Base-by-base conservation (phyloP, 495 filamentous ascomycete genomes). In the Aspergillus campestris region DNA sequence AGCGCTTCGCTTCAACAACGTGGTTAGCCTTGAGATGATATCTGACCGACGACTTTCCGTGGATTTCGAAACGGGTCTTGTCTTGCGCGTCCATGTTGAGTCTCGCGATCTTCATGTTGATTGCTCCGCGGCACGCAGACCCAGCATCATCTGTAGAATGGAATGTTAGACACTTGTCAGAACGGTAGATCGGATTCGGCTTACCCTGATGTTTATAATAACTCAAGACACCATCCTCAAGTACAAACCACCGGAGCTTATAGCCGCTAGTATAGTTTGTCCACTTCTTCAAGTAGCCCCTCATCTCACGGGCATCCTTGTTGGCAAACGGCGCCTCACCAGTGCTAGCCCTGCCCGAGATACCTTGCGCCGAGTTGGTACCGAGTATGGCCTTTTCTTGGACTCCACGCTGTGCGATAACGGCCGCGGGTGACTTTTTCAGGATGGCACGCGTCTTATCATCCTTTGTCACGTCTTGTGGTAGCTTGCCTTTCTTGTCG, bases 251-350 rank as follows among this genome's bases (percentile, higher is more conserved):
- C 38, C 92, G 77, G 42, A 98, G 67, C 67, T 98, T 95, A 67
- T 92, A 97, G 4, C 92, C 92, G 56, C 81, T 87, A 7, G 90
- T 88, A 61, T 98, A 98, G 56, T 98, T 98, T 14, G 92, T 97
- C 92, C 92, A 98, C 59, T 98, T 98, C 63, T 95, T 95, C 45
- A 98, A 70, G 61, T 97, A 98, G 7, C 92, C 92, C 66, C 90
- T 95, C 88, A 97, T 96, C 62, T 97, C 92, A 36, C 89, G 79
- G 8, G 83, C 81, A 49, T 98, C 92, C 51, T 90, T 92, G 7
- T 83, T 81, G 35, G 82, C 82, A 44, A 89, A 67, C 7, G 71
- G 62, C 27, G 74, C 71, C 50, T 94, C 86, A 12, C 78, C 75
- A 28, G 73, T 59, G 4, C 61, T 66, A 0, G 70, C 69, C 34